Conservation (phyloP, 352 stramenopile species). For the Pythium plurisporium region DNA sequence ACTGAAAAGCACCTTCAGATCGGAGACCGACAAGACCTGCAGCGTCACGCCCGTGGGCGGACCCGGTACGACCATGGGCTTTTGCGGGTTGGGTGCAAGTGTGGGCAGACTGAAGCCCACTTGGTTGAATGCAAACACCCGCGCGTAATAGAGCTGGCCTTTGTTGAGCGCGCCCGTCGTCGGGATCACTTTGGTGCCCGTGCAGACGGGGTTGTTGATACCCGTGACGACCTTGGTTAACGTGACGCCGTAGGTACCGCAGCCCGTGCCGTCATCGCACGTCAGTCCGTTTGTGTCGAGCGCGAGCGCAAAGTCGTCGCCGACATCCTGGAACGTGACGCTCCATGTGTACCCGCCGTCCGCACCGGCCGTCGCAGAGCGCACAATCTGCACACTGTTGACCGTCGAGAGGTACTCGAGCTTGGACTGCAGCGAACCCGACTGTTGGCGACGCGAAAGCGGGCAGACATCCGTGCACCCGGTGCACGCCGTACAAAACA, state of each 20-base stretch:
- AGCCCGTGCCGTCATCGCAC: conserved; percentile 18
- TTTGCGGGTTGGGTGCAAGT: conserved; percentile 46
- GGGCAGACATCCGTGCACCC: conserved; percentile 34
- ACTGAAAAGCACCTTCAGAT: conserved; percentile 89
- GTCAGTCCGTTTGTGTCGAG: conserved; percentile 27
- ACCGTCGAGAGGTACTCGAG: conserved; percentile 45
- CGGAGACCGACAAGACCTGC: conserved; percentile 67
- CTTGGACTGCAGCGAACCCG: conserved; percentile 74
- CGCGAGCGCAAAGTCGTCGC: conserved; percentile 72
- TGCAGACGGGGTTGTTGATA: conserved; percentile 69
- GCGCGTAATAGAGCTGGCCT: conserved; percentile 91
- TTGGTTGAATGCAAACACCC: conserved; percentile 94
- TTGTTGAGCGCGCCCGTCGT: conserved; percentile 66
- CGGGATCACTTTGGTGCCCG: conserved; percentile 76
- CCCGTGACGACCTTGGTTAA: conserved; percentile 65
- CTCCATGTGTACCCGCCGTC: conserved; percentile 81
- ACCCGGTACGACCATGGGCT: conserved; percentile 76
- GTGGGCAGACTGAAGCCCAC: conserved; percentile 87
- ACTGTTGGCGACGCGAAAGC: conserved; percentile 37
- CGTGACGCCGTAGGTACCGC: conserved; percentile 36
- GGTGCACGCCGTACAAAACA: conserved; percentile 62
- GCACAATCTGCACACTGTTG: conserved; percentile 70
- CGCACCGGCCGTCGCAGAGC: conserved; percentile 33
- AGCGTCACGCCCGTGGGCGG: conserved; percentile 69
- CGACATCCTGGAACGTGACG: conserved; percentile 88